Percentiles rank a stretch among this genome's conserved stretches.
These are phyloP conservation scores for Venturia pyrina DNA, from an alignment of 2,329 filamentous ascomycete genomes.

Conservation along the genomic window DNA sequence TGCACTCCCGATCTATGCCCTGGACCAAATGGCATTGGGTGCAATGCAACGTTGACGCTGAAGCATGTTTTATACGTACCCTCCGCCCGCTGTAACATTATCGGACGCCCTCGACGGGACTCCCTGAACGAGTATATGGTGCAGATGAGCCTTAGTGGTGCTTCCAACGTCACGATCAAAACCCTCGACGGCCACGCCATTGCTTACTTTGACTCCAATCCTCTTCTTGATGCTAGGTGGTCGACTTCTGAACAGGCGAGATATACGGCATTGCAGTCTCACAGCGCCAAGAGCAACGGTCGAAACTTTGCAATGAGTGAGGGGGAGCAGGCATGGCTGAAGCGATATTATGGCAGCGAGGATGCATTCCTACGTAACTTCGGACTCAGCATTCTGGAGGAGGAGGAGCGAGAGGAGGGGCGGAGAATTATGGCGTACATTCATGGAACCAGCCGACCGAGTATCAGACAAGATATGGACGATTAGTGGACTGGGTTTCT, in stretches of 20 bases:
- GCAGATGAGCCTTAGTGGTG: slow-evolving; percentile 6
- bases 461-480: background rate
- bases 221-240: background rate
- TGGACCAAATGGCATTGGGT: slow-evolving; percentile 5
- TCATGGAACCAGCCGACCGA: slow-evolving; percentile 18
- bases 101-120: slow-evolving; percentile 8
- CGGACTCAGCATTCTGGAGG: slow-evolving; percentile 26
- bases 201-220: background rate
- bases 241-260: background rate
- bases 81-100: slow-evolving; percentile 15
- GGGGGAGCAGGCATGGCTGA: slow-evolving; percentile 28
- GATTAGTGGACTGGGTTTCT: too few species aligned
- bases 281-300: background rate
- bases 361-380: slow-evolving; percentile 24
- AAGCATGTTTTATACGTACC: slow-evolving; percentile 17
- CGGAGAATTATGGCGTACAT: slow-evolving; percentile 19
- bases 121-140: slow-evolving; percentile 4
- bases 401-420: slow-evolving; percentile 29
- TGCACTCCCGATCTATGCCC: background rate
- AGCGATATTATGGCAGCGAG: slow-evolving; percentile 23
- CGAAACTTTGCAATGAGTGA: slow-evolving; percentile 13
- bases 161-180: background rate
- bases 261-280: background rate
- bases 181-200: background rate
- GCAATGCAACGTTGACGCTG: slow-evolving; percentile 7